A percentile compares a stretch with the other conserved stretches of the same genome.
These are phyloP conservation scores for Colletotrichum sp. DNA, from an alignment of 2,329 filamentous ascomycete genomes.

Conservation along the genomic window DNA sequence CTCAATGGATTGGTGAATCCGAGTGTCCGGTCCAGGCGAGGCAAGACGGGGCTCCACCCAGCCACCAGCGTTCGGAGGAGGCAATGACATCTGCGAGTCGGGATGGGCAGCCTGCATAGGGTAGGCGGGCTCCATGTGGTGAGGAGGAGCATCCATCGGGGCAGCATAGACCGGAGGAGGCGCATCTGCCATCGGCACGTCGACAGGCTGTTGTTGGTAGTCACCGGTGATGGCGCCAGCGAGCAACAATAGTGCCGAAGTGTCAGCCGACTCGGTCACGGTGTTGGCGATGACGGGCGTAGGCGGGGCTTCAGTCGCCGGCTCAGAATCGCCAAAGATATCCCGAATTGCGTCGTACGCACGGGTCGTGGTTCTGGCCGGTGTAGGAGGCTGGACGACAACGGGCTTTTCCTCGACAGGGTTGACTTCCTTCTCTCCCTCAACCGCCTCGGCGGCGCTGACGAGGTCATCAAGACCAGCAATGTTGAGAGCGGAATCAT, in stretches of 20 bases:
- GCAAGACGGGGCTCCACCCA: constrained; percentile 15
- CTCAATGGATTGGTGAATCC: constrained; percentile 8
- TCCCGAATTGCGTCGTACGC: constrained; percentile 40
- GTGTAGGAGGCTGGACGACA: constrained; percentile 6
- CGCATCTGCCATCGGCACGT: constrained; percentile 1
- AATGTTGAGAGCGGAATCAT: constrained; percentile 13
- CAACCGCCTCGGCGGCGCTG: constrained; percentile 4
- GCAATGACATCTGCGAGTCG: not conserved
- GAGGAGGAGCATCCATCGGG: not conserved
- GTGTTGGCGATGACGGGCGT: not conserved
- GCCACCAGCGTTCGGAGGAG: not conserved
- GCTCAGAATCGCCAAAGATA: constrained; percentile 36
- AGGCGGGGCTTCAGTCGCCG: constrained; percentile 21
- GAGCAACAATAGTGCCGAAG: not conserved
- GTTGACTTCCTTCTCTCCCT: not conserved
- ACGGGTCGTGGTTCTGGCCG: constrained; percentile 14
- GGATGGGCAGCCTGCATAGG: not conserved
- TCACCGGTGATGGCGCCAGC: not conserved
- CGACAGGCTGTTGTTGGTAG: not conserved
- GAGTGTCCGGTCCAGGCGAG: constrained; percentile 1
- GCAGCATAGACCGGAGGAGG: not conserved
- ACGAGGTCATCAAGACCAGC: constrained; percentile 13
- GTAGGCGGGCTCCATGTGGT: constrained; percentile 10
- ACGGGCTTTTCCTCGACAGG: constrained; percentile 7
- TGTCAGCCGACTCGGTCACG: constrained; percentile 13